These are phyloP conservation scores for Trypanosoma lewisi DNA, from an alignment of 208 protist genomes.

Conservation along the genomic window DNA sequence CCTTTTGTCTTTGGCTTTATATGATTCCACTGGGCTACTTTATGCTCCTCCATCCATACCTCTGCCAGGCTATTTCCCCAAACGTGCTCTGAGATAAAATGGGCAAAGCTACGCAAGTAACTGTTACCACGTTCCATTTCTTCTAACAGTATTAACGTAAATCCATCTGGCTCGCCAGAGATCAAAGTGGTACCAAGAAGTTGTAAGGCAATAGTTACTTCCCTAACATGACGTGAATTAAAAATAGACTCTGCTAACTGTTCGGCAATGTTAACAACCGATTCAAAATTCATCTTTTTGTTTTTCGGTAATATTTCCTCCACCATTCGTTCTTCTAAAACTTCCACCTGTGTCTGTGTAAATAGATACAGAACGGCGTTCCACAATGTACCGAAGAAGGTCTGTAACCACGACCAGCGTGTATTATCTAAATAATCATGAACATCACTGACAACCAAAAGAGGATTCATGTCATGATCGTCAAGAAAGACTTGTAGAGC, in stretches of 20 bases:
- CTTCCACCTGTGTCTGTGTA: constrained; percentile 49
- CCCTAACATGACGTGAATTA: constrained; percentile 29
- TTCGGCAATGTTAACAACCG: constrained; percentile 26
- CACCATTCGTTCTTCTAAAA: constrained; percentile 40
- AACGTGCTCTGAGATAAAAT: constrained; percentile 46
- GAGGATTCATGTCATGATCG: constrained; percentile 41
- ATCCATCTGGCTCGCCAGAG: constrained; percentile 64
- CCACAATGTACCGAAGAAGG: constrained; percentile 21
- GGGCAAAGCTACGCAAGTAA: constrained; percentile 31
- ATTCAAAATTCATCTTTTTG: neutral
- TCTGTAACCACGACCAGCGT: constrained; percentile 34
- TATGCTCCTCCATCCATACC: constrained; percentile 67
- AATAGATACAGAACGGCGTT: constrained; percentile 60
- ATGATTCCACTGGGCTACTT: constrained; percentile 69
- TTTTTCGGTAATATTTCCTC: constrained; percentile 28
- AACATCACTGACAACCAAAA: constrained; percentile 68
- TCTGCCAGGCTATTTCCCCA: constrained; percentile 27
- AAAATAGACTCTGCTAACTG: constrained; percentile 38
- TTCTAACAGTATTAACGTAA: constrained; percentile 66
- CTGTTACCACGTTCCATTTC: constrained; percentile 42
- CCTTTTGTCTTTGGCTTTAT: constrained; percentile 30
- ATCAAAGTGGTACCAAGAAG: constrained; percentile 50
- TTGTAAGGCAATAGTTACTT: constrained; percentile 48
- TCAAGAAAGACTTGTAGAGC: constrained; percentile 40
- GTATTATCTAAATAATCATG: constrained; percentile 45